A percentile compares a stretch with the other conserved stretches of the same genome.
Conservation (phyloP, 2,329 filamentous ascomycete species). For the Talaromyces islandicus region DNA sequence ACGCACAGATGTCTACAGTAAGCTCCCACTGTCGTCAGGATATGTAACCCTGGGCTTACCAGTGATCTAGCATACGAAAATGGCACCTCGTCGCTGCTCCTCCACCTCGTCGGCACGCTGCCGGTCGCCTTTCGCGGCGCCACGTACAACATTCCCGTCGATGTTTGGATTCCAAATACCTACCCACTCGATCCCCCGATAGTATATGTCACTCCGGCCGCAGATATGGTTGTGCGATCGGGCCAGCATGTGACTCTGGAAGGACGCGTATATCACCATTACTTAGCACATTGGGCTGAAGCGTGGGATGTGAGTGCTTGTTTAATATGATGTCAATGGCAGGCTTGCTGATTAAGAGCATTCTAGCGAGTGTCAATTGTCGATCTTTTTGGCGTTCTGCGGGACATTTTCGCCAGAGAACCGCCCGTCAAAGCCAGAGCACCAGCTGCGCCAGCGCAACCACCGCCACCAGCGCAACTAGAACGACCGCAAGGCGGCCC, state of each 20-base stretch:
- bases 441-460: conserved; percentile 22
- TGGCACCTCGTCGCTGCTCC: conserved; percentile 76
- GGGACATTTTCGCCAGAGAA: conserved; percentile 88
- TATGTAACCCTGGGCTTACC: conserved; percentile 8
- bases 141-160: conserved; percentile 84
- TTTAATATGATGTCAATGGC: background rate
- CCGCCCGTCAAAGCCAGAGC: conserved; percentile 79
- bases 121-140: conserved; percentile 87
- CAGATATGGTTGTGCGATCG: conserved; percentile 81
- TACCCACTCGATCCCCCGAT: conserved; percentile 84
- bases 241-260: conserved; percentile 94
- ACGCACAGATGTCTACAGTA: conserved; percentile 93
- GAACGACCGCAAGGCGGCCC: conserved; percentile 38
- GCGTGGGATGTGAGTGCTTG: conserved; percentile 76
- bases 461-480: conserved; percentile 21
- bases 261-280: conserved; percentile 91
- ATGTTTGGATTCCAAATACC: conserved; percentile 85
- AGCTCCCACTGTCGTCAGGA: conserved; percentile 26
- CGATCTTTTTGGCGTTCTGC: conserved; percentile 75
- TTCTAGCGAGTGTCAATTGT: conserved; percentile 70
- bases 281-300: conserved; percentile 80
- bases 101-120: conserved; percentile 80
- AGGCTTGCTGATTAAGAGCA: background rate
- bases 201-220: conserved; percentile 80
- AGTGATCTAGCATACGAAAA: conserved; percentile 68